A percentile compares a stretch with the other conserved stretches of the same genome.
Conservation (phyloP, 345 rosid genomes). For the Syzygium oleosum region DNA sequence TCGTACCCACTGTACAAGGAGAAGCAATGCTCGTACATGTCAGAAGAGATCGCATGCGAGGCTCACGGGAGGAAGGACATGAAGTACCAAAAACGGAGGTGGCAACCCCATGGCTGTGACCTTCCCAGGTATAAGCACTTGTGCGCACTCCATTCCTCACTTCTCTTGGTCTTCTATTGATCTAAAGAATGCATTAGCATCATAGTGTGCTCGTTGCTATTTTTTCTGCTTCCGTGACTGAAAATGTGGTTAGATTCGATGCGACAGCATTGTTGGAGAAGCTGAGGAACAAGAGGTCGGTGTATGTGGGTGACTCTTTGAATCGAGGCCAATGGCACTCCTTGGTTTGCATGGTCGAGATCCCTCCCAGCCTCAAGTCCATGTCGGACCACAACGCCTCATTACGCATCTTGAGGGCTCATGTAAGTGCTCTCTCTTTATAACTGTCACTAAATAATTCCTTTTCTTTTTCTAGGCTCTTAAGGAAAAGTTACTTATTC, state of each 20-base stretch:
- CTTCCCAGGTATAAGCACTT: slow-evolving; percentile 46
- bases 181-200: neutral
- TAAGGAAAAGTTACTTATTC: too few species aligned
- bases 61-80: slow-evolving; percentile 72
- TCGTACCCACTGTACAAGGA: slow-evolving; percentile 62
- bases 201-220: too few species aligned
- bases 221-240: neutral
- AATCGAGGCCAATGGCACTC: slow-evolving; percentile 88
- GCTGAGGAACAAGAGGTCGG: slow-evolving; percentile 77
- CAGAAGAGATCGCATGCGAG: slow-evolving; percentile 64
- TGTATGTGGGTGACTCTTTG: slow-evolving; percentile 81
- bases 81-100: slow-evolving; percentile 58
- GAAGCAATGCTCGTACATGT: slow-evolving; percentile 56
- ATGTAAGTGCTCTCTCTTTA: slow-evolving; percentile 17
- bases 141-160: neutral
- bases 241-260: slow-evolving; percentile 33
- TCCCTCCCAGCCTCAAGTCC: slow-evolving; percentile 39
- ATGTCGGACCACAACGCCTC: slow-evolving; percentile 55
- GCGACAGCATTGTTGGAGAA: slow-evolving; percentile 54
- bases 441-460: neutral
- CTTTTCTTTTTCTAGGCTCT: neutral
- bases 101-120: slow-evolving; percentile 77
- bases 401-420: slow-evolving; percentile 36
- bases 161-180: neutral
- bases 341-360: slow-evolving; percentile 66